Percentiles rank a stretch among this genome's conserved stretches.
Evolutionary conservation across 2,329 filamentous ascomycete genomes (phyloP).

Genomic region (Nigrospora sphaerica): DNA sequence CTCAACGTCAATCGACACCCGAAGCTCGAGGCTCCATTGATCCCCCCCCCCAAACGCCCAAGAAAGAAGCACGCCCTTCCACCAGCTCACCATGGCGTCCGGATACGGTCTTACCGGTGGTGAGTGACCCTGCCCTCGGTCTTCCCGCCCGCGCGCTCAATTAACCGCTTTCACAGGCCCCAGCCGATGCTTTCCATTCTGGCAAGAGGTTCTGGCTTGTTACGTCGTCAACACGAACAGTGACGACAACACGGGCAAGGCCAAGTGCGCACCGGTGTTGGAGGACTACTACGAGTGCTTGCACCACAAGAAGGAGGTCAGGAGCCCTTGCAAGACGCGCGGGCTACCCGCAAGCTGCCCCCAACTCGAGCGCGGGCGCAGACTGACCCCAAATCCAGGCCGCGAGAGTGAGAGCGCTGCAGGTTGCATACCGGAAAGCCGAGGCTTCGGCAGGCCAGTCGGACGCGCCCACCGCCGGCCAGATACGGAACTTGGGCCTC

Average conservation of each 20-base stretch:
- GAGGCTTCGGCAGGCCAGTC: conserved; percentile 70
- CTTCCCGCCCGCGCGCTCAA: conserved; percentile 8
- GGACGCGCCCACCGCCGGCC: conserved; percentile 71
- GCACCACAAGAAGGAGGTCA: conserved; percentile 97
- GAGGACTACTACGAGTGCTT: conserved; percentile 99
- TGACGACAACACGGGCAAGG: conserved; percentile 73
- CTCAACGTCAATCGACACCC: conserved; percentile 6
- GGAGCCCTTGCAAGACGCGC: conserved; percentile 3
- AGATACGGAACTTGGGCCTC: conserved; percentile 82
- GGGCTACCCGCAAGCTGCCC: background rate
- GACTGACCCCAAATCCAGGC: conserved; percentile 43
- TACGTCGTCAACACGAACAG: conserved; percentile 88
- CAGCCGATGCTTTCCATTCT: conserved; percentile 93
- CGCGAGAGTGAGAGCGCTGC: conserved; percentile 69
- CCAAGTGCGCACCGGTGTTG: conserved; percentile 75
- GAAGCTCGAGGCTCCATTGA: conserved; percentile 5
- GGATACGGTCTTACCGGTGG: conserved; percentile 77
- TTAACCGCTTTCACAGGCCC: conserved; percentile 36
- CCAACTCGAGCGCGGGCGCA: conserved; percentile 1
- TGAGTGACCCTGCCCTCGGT: conserved; percentile 34
- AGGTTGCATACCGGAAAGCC: conserved; percentile 77
- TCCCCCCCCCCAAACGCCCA: background rate
- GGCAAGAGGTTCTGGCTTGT: conserved; percentile 98
- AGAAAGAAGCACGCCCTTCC: background rate
- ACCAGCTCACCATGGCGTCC: conserved; percentile 56